These are phyloP conservation scores for Rhododendron molle DNA, from an alignment of 148 eudicot genomes.

Conservation along the genomic window DNA sequence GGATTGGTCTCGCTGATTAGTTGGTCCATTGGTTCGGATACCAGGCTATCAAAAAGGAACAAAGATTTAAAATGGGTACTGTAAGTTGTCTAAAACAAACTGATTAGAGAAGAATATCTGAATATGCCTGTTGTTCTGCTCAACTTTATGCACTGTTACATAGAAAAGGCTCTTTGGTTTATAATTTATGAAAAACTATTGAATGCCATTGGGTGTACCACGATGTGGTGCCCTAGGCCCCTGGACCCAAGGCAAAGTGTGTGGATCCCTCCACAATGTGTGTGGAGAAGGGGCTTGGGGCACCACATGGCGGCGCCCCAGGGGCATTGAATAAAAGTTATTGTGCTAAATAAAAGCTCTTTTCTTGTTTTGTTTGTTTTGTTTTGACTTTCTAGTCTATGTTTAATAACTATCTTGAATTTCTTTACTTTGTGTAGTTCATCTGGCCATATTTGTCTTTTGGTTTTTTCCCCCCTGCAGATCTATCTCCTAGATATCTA, in stretches of 20 bases:
- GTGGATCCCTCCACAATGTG: too few species aligned
- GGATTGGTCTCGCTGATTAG: background rate
- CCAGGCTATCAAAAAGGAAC: background rate
- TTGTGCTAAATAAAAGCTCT: background rate
- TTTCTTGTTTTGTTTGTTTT: background rate
- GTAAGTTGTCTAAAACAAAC: background rate
- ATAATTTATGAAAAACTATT: background rate
- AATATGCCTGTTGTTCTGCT: background rate
- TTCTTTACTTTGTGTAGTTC: background rate
- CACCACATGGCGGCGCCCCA: background rate
- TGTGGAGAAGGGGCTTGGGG: too few species aligned
- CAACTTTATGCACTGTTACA: background rate
- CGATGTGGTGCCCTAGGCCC: background rate
- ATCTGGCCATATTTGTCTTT: background rate
- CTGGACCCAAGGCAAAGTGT: too few species aligned
- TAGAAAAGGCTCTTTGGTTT: background rate
- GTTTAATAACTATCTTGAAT: background rate
- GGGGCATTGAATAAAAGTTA: background rate
- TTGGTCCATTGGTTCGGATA: background rate
- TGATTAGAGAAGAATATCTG: background rate
- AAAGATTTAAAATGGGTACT: background rate
- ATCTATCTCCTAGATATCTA: conserved; percentile 80
- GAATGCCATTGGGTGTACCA: background rate
- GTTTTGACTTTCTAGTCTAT: background rate
- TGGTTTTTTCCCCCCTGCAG: conserved; percentile 38